These are phyloP conservation scores for Boletus sp. DNA, from an alignment of 768 basidiomycete genomes.

Conservation along the genomic window DNA sequence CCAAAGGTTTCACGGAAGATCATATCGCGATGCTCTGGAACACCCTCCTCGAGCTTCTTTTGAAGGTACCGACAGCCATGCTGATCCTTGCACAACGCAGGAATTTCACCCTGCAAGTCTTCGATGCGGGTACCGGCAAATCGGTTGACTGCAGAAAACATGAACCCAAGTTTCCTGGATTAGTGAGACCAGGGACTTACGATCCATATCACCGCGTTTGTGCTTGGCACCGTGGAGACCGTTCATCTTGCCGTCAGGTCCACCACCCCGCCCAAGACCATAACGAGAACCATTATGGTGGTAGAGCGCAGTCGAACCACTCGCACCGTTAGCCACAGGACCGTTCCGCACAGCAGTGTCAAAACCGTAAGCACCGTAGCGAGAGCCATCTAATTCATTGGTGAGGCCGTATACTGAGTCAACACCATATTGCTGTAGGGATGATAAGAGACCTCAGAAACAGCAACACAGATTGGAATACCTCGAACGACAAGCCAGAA, in stretches of 20 bases:
- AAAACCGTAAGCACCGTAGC: conserved; percentile 58
- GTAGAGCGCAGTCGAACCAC: conserved; percentile 74
- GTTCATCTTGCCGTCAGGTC: conserved; percentile 80
- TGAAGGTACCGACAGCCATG: conserved; percentile 98
- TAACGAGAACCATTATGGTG: conserved; percentile 78
- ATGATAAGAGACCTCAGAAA: conserved; percentile 8
- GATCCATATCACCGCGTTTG: conserved; percentile 90
- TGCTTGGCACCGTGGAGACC: conserved; percentile 91
- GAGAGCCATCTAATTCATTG: conserved; percentile 48
- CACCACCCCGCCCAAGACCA: conserved; percentile 57
- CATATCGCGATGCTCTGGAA: conserved; percentile 96
- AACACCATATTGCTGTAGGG: conserved; percentile 50
- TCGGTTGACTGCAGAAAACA: conserved; percentile 70
- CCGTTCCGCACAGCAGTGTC: conserved; percentile 45
- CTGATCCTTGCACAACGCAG: conserved; percentile 95
- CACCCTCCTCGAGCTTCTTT: conserved; percentile 97
- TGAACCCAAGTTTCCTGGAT: not conserved
- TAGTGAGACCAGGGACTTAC: conserved; percentile 53
- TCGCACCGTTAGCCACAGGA: conserved; percentile 36
- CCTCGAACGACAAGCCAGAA: conserved; percentile 54
- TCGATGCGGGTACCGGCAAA: conserved; percentile 96
- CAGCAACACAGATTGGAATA: conserved; percentile 30
- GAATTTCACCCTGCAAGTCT: conserved; percentile 93
- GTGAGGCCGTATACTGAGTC: conserved; percentile 53
- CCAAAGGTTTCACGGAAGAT: conserved; percentile 98